phyloP scores from a whole-genome alignment of 169 alveolate species.

The Cryptosporidium baileyi region DNA sequence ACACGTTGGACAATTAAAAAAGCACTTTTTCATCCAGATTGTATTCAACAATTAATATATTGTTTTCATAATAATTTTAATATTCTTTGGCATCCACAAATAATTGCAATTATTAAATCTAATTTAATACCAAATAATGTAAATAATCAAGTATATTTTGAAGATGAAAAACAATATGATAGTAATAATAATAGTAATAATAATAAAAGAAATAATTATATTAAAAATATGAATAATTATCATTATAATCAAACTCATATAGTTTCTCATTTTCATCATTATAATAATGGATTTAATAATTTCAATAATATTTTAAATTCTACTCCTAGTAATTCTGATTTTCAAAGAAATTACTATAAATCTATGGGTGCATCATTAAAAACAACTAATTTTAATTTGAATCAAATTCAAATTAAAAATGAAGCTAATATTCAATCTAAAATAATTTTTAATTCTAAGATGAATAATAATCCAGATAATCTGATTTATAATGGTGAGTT shows the following conservation, averaged over 20 bases:
- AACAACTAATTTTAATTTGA: not conserved
- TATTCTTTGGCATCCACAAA: slow-evolving; percentile 58
- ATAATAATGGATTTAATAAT: too few species aligned
- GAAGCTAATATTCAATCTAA: not conserved
- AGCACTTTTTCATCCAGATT: slow-evolving; percentile 78
- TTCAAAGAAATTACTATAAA: too few species aligned
- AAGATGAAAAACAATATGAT: too few species aligned
- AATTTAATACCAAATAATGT: slow-evolving; percentile 39
- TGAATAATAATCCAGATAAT: not conserved
- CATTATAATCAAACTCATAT: too few species aligned
- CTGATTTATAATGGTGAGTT: not conserved
- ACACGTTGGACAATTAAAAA: slow-evolving; percentile 76
- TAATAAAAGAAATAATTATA: too few species aligned
- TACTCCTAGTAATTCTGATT: too few species aligned
- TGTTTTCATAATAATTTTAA: slow-evolving; percentile 38
- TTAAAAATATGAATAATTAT: too few species aligned
- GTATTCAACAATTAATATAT: slow-evolving; percentile 38
- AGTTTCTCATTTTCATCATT: too few species aligned
- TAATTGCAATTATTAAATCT: slow-evolving; percentile 53
- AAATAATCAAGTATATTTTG: too few species aligned
- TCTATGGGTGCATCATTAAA: slow-evolving; percentile 14
- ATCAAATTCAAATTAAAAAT: not conserved
- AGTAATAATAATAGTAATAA: too few species aligned
- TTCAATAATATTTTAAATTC: too few species aligned
- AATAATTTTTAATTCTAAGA: not conserved